These are phyloP conservation scores for Torrubiella hemipterigena DNA, from an alignment of 2,329 filamentous ascomycete genomes.

Conservation along the genomic window DNA sequence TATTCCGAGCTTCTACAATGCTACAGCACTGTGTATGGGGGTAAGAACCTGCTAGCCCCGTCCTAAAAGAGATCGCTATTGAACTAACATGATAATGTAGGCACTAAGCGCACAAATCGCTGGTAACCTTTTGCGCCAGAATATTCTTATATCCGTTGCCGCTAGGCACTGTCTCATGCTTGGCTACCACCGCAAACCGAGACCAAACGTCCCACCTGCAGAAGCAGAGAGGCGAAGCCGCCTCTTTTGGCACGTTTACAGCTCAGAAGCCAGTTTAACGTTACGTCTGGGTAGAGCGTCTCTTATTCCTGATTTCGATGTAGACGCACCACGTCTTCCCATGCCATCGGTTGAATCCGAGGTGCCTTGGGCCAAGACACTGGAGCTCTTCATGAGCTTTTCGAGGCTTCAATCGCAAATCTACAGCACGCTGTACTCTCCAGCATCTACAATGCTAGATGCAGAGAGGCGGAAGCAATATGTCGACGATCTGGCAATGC, in stretches of 20 bases:
- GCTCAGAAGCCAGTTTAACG: constrained; percentile 8
- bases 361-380: constrained; percentile 6
- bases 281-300: constrained; percentile 9
- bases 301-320: constrained; percentile 9
- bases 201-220: constrained; percentile 3
- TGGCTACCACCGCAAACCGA: constrained; percentile 10
- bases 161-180: constrained; percentile 10
- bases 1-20: constrained; percentile 8
- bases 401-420: constrained; percentile 7
- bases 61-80: neutral
- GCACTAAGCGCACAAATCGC: constrained; percentile 8
- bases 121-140: constrained; percentile 9
- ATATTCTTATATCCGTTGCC: constrained; percentile 8
- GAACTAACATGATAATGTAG: neutral
- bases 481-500: constrained; percentile 4
- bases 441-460: too few relatives aligned
- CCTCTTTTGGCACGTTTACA: constrained; percentile 11
- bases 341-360: constrained; percentile 4
- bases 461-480: too few relatives aligned
- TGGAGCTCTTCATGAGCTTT: constrained; percentile 6
- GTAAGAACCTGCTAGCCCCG: too few relatives aligned
- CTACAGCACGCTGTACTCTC: too few relatives aligned
- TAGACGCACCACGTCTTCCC: constrained; percentile 7
- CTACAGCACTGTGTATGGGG: constrained; percentile 7
- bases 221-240: constrained; percentile 6